Conservation (phyloP, 225 moss, liverwort and hornwort genomes). For the Thuidium tamariscinum region DNA sequence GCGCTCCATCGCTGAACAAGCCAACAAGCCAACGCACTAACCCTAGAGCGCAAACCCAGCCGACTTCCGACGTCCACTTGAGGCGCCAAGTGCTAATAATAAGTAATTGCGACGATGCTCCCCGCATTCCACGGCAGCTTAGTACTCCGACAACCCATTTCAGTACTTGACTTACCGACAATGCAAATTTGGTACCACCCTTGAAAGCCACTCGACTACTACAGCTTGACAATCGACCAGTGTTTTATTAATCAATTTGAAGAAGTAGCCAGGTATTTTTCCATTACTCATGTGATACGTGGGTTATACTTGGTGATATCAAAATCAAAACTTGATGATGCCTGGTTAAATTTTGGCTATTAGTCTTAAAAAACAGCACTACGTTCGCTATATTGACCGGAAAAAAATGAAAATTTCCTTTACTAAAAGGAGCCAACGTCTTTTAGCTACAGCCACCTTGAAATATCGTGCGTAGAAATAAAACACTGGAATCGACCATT, state of each 20-base stretch:
- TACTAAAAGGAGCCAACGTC: background rate
- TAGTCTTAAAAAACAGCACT: background rate
- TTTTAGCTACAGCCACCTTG: background rate
- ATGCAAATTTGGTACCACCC: too few relatives aligned
- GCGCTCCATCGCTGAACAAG: background rate
- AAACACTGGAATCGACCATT: background rate
- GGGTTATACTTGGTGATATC: background rate
- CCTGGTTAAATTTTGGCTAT: background rate
- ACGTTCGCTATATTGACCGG: background rate
- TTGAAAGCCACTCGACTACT: background rate
- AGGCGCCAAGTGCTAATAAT: background rate
- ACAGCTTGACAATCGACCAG: background rate
- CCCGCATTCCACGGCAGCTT: background rate
- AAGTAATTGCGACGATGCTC: background rate
- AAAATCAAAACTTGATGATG: background rate
- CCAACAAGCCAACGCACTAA: background rate
- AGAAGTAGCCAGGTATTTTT: background rate
- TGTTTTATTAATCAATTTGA: too few relatives aligned
- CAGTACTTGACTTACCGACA: too few relatives aligned
- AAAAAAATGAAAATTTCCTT: background rate
- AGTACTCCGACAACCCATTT: background rate
- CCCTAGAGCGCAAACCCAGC: background rate
- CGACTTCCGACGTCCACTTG: background rate
- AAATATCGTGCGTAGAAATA: background rate
- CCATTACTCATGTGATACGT: background rate